Evolutionary conservation across 2,329 filamentous ascomycete species (phyloP).

Genomic region (Neofusicoccum kwambonambiense): DNA sequence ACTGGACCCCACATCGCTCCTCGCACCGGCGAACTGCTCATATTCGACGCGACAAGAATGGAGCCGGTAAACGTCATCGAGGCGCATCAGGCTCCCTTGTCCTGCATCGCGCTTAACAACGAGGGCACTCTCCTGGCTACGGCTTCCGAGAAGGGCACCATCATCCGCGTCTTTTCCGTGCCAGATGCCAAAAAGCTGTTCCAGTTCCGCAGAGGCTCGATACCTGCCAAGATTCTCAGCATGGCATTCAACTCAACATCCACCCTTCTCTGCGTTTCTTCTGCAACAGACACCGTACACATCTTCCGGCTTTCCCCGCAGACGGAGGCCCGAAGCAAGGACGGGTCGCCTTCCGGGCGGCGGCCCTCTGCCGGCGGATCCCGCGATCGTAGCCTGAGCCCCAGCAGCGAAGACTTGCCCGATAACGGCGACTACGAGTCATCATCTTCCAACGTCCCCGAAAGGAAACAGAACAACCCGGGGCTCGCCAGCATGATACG

Average conservation of each 20-base stretch:
- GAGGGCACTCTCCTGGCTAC: constrained; percentile 91
- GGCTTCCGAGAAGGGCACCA: constrained; percentile 94
- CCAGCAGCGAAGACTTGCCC: constrained; percentile 36
- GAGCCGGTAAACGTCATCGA: constrained; percentile 95
- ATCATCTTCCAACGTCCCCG: constrained; percentile 28
- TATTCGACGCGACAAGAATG: constrained; percentile 85
- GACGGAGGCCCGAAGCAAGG: not conserved
- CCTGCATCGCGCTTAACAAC: constrained; percentile 85
- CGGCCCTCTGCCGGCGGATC: constrained; percentile 24
- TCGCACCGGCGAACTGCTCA: constrained; percentile 85
- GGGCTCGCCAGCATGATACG: constrained; percentile 87
- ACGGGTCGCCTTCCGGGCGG: constrained; percentile 25
- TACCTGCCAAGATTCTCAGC: constrained; percentile 93
- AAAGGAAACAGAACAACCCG: constrained; percentile 56
- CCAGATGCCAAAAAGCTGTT: constrained; percentile 90
- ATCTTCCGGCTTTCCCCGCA: constrained; percentile 71
- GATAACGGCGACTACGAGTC: constrained; percentile 43
- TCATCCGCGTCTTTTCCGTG: constrained; percentile 92
- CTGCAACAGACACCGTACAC: constrained; percentile 92
- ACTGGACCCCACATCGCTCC: constrained; percentile 70
- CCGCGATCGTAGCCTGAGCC: constrained; percentile 44
- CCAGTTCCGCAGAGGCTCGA: constrained; percentile 92
- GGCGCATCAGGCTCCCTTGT: constrained; percentile 87
- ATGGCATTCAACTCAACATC: constrained; percentile 98
- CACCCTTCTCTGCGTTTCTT: constrained; percentile 91